Evolutionary conservation across 768 basidiomycete genomes (phyloP).

Genomic region (Suillus paluster): DNA sequence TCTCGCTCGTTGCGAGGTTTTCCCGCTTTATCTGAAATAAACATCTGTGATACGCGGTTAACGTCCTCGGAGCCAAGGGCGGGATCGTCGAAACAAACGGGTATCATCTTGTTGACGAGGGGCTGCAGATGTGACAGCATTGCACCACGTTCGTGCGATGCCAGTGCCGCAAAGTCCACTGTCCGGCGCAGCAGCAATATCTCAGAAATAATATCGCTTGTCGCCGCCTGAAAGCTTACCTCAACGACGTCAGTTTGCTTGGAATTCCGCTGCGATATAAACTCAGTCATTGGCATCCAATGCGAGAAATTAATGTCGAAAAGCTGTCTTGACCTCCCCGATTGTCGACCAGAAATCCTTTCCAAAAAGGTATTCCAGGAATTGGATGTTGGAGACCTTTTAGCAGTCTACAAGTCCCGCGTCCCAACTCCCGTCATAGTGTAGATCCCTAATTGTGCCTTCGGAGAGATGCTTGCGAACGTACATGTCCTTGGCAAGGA

Average conservation of each 20-base stretch:
- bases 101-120: conserved; percentile 17
- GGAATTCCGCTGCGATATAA: background rate
- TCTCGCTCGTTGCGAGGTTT: background rate
- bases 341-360: conserved; percentile 1
- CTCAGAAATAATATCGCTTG: background rate
- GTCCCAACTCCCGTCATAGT: background rate
- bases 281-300: conserved; percentile 17
- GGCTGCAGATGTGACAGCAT: conserved; percentile 17
- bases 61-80: background rate
- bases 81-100: conserved; percentile 17
- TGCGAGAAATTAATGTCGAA: conserved; percentile 18
- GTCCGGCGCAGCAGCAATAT: background rate
- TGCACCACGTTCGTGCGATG: conserved; percentile 22
- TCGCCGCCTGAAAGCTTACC: background rate
- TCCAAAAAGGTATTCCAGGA: conserved; percentile 20
- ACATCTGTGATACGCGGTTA: conserved; percentile 14
- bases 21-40: conserved; percentile 23
- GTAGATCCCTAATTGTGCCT: background rate
- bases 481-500: conserved; percentile 14
- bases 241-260: too few species aligned
- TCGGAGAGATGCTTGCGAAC: conserved; percentile 1
- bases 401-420: conserved; percentile 13
- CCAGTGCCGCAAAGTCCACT: conserved; percentile 17
- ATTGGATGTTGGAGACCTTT: conserved; percentile 16
- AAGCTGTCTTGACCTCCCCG: conserved; percentile 5